Conservation (phyloP, 805 yeast genomes). For the Candida sonorensis region DNA sequence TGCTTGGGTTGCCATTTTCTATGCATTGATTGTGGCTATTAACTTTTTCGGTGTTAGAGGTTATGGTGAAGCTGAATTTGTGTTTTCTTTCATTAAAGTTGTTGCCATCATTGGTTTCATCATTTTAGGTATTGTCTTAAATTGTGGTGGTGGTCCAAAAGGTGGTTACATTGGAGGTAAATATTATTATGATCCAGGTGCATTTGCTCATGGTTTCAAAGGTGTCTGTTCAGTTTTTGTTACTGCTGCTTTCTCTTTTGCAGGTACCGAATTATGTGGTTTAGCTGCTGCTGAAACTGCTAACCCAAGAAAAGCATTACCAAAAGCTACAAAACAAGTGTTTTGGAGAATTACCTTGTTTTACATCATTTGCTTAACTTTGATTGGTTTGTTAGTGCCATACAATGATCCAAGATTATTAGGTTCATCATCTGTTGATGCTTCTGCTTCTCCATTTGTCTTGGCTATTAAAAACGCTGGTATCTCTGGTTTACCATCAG, state of each 20-base stretch:
- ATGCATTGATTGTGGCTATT: slow-evolving; percentile 39
- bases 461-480: slow-evolving; percentile 60
- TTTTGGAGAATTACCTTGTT: slow-evolving; percentile 57
- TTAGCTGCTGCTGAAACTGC: slow-evolving; percentile 62
- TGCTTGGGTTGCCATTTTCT: slow-evolving; percentile 52
- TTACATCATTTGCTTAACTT: slow-evolving; percentile 45
- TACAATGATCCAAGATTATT: slow-evolving; percentile 40
- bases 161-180: slow-evolving; percentile 52
- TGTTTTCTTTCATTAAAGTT: slow-evolving; percentile 49
- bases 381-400: slow-evolving; percentile 59
- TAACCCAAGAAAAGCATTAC: slow-evolving; percentile 55
- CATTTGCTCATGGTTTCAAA: slow-evolving; percentile 47
- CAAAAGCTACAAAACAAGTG: slow-evolving; percentile 59
- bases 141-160: slow-evolving; percentile 58
- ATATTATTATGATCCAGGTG: slow-evolving; percentile 57
- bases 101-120: slow-evolving; percentile 52
- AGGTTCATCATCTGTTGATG: slow-evolving; percentile 41
- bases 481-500: slow-evolving; percentile 58
- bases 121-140: slow-evolving; percentile 46
- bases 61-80: slow-evolving; percentile 63
- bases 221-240: slow-evolving; percentile 60
- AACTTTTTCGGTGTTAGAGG: slow-evolving; percentile 60
- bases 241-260: slow-evolving; percentile 57
- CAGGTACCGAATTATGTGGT: slow-evolving; percentile 62
- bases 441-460: slow-evolving; percentile 70